Conservation (phyloP, 164 flowering plant species). For the Dillenia suffruticosa region DNA sequence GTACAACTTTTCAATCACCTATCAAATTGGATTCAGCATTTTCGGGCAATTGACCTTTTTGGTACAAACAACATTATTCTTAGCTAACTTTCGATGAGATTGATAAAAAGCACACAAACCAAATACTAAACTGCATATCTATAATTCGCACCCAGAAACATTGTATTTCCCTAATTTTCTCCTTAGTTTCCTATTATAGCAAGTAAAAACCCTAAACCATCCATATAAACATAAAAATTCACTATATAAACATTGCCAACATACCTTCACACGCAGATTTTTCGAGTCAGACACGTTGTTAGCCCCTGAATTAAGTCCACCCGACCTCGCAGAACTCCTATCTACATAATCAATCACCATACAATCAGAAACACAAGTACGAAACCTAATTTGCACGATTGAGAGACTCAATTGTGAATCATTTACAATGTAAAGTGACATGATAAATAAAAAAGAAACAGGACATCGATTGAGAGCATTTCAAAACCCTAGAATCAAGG, state of each 20-base stretch:
- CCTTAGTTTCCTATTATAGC: neutral
- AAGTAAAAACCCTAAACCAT: neutral
- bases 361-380: neutral
- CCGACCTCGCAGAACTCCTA: constrained; percentile 41
- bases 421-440: neutral
- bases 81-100: too few species aligned
- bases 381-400: neutral
- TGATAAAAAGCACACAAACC: too few species aligned
- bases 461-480: neutral
- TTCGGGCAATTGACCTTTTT: too few species aligned
- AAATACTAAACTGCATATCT: neutral
- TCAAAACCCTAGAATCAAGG: constrained; percentile 1
- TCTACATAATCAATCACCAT: constrained; percentile 19
- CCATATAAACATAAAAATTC: neutral
- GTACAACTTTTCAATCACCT: too few species aligned
- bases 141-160: neutral
- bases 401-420: neutral
- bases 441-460: neutral
- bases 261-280: constrained; percentile 79
- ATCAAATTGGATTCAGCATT: too few species aligned
- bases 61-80: too few species aligned
- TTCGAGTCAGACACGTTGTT: constrained; percentile 52
- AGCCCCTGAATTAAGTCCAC: constrained; percentile 47
- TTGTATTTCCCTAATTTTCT: neutral
- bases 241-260: neutral